Evolutionary conservation across 176 grass and related monocot genomes (phyloP), one percentile per base, ranked within the genome.

Genomic region (Oryza australiensis): DNA sequence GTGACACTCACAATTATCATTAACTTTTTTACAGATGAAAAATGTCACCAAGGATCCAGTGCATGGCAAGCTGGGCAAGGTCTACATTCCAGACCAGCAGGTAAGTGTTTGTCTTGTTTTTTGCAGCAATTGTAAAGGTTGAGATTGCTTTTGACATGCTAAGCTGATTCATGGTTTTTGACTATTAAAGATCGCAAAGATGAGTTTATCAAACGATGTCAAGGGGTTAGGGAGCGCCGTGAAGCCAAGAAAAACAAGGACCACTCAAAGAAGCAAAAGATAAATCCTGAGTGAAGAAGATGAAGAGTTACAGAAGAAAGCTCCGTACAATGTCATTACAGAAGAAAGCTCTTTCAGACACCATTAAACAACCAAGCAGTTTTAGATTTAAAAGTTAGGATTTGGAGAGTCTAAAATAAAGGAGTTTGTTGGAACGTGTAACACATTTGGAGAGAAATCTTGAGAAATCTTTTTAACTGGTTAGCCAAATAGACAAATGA

Each of bases 61-160:
- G 28, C 38, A 93, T 27, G 94, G 90, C 41, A 96, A 11, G 76
- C 34, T 86, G 64, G 94, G 94, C 62, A 96, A 66, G 49, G 91
- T 96, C 20, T 96, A 90, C 83, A 96, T 96, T 65, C 94, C 94
- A 86, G 86, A 96, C 22, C 94, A 96, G 64, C 71, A 92, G 85
- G 93, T 95, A 85, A 34, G 66, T 70, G 35, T 68, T 57, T 16
- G 26, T 16, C 15, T 74, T 32, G 9, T 68, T 62, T 30, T 30
- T 13, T 30, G 70, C 30, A 10, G n/a, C 65, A 76, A 34, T 66
- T 74, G 11, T 37, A 64, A 46, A 85, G 9, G 29, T 34, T 5
- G 26, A 70, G 38, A 32, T 42, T 73, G 18, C 34, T 74, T 60
- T 72, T 35, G 20, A 5, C 9, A 51, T 84, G 26, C 28, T 90